Conservation (phyloP, 1,284 basidiomycete species). For the Austroboletus niveus region DNA sequence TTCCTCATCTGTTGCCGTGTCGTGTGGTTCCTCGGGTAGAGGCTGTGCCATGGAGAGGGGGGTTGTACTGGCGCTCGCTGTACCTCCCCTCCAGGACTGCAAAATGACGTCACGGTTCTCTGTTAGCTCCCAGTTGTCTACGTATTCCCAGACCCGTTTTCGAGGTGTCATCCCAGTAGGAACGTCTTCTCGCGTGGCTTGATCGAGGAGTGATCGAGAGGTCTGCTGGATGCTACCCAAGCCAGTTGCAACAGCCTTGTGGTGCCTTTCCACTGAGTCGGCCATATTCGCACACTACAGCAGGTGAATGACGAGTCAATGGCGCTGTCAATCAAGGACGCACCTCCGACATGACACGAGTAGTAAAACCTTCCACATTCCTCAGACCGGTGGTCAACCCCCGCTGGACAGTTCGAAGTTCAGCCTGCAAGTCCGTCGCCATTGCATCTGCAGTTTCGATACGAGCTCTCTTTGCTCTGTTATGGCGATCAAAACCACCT, state of each 20-base stretch:
- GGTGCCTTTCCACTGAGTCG: constrained; percentile 41
- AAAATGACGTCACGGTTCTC: constrained; percentile 57
- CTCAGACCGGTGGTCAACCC: constrained; percentile 50
- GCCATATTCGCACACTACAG: constrained; percentile 41
- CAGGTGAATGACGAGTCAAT: constrained; percentile 1
- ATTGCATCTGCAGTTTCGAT: constrained; percentile 56
- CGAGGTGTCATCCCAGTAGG: constrained; percentile 70
- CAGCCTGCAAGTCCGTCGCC: constrained; percentile 48
- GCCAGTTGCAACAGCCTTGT: constrained; percentile 38
- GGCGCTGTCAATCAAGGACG: constrained; percentile 15
- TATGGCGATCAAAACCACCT: constrained; percentile 56
- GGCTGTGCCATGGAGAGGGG: constrained; percentile 29
- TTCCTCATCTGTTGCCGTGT: constrained; percentile 18
- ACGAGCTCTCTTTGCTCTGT: constrained; percentile 63
- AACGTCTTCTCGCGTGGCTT: constrained; percentile 60
- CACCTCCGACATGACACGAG: constrained; percentile 50
- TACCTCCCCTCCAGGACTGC: constrained; percentile 44
- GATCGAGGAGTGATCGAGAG: constrained; percentile 50
- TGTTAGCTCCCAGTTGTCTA: constrained; percentile 69
- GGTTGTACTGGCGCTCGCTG: constrained; percentile 16
- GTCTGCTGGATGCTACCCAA: constrained; percentile 50
- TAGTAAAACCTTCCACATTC: constrained; percentile 46
- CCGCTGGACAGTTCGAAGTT: constrained; percentile 49
- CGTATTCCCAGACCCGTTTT: constrained; percentile 66
- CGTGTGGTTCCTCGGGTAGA: constrained; percentile 31